Base-by-base conservation (phyloP, 768 basidiomycete species). In the Lactifluus echinatus region DNA sequence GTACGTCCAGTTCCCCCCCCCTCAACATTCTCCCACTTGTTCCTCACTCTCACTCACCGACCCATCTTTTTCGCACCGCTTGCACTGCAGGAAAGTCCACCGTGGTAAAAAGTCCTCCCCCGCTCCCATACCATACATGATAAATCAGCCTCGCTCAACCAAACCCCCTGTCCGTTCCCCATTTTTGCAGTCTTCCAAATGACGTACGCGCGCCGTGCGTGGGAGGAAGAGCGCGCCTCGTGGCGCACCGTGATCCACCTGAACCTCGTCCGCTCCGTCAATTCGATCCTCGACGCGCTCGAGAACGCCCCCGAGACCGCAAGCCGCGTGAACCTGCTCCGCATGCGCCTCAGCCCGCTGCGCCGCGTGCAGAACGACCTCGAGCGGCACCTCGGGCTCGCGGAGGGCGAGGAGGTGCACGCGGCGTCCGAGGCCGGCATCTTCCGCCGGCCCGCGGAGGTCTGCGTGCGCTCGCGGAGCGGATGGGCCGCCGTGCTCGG, bases 191-290 rank as follows among this genome's bases (percentile, higher is more conserved):
- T 53, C 46, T 57, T 57, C 29, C 50, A 57, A 47, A 53, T 57
- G 56, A 28, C 55, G 21, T 40, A 42, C 36, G 50, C 47, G 15
- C 55, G 34, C 11, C 50, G 52, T 37, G 46, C 47, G 7, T 89
- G 86, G 79, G 76, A 76, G 47, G 73, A 74, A 46, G 87, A 91
- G 65, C 82, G 86, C n/a, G 72, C 77, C n/a, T 82, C 84, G 33
- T 91, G 89, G 89, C 79, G 85, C 31, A 75, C 82, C 0, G 84
- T 90, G 50, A 79, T 91, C 15, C 87, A 87, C 58, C 81, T 91
- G 43, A 76, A 76, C 63, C 68, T 76, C 62, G 74, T 76, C 49
- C 71, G 72, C 53, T 76, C 75, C 11, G 69, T 76, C 47, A 68
- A 73, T 31, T 60, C 69, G 55, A 74, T 76, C 63, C 70, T 76